Evolutionary conservation across 2,329 filamentous ascomycete genomes (phyloP).

Genomic region (Pseudogymnoascus sp.): DNA sequence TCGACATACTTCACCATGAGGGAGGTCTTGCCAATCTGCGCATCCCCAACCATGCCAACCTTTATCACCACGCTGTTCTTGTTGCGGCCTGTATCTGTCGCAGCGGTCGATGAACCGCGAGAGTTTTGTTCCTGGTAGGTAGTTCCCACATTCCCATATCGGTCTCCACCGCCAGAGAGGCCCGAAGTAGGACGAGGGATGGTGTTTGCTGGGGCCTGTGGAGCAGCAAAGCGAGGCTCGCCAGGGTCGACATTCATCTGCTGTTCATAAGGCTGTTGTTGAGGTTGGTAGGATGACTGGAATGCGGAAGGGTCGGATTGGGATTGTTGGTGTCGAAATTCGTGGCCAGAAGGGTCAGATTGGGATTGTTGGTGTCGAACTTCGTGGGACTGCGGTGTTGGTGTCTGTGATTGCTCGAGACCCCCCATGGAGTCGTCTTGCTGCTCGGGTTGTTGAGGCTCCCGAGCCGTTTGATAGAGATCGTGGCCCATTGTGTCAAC

Average conservation of each 20-base stretch:
- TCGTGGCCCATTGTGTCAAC: constrained; percentile 43
- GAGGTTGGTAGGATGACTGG: constrained; percentile 21
- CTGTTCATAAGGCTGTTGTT: constrained; percentile 17
- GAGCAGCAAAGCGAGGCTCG: constrained; percentile 24
- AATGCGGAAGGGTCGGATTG: constrained; percentile 20
- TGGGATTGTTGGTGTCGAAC: constrained; percentile 26
- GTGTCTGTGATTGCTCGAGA: constrained; percentile 26
- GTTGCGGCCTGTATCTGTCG: constrained; percentile 22
- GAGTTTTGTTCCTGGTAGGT: constrained; percentile 28
- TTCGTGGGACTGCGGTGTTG: constrained; percentile 19
- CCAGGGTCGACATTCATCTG: constrained; percentile 19
- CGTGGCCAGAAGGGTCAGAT: constrained; percentile 14
- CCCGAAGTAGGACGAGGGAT: constrained; percentile 28
- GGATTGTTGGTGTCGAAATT: background rate
- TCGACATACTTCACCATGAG: constrained; percentile 99
- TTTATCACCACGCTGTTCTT: constrained; percentile 88
- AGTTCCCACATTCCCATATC: constrained; percentile 23
- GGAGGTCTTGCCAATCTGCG: constrained; percentile 97
- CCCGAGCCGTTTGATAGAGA: constrained; percentile 28
- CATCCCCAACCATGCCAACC: constrained; percentile 98
- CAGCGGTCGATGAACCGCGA: constrained; percentile 18
- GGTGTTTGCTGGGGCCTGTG: constrained; percentile 21
- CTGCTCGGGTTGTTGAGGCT: constrained; percentile 21
- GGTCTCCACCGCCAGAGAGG: constrained; percentile 23
- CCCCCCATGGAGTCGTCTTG: constrained; percentile 24